phyloP scores from a whole-genome alignment of 2,329 filamentous ascomycete genomes.

The Colletotrichum lini region DNA sequence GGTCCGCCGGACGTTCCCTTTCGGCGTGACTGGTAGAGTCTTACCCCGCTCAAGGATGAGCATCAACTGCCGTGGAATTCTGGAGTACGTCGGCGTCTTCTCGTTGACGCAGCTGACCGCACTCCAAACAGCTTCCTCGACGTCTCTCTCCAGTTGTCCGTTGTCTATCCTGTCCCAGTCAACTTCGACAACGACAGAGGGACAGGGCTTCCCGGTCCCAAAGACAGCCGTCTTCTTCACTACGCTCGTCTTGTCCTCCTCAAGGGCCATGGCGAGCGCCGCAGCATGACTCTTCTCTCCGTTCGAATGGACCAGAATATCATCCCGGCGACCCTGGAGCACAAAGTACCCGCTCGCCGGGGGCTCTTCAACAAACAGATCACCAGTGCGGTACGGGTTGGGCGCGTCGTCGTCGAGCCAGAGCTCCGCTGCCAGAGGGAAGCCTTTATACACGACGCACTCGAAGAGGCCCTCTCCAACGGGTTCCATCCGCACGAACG shows the following conservation, averaged over 20 bases:
- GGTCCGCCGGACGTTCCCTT: conserved; percentile 30
- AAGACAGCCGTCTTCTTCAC: conserved; percentile 25
- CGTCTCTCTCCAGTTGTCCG: background rate
- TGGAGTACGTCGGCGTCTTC: conserved; percentile 10
- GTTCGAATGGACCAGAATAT: conserved; percentile 23
- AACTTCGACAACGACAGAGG: conserved; percentile 25
- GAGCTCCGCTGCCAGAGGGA: conserved; percentile 30
- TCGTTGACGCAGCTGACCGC: conserved; percentile 14
- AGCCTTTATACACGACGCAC: conserved; percentile 29
- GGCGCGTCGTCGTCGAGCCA: conserved; percentile 19
- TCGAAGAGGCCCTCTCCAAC: conserved; percentile 25
- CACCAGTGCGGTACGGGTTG: conserved; percentile 29
- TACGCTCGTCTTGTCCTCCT: conserved; percentile 12
- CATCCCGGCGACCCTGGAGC: conserved; percentile 30
- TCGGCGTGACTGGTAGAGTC: conserved; percentile 26
- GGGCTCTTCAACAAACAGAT: conserved; percentile 28
- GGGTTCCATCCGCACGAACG: conserved; percentile 18
- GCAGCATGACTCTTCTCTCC: conserved; percentile 31
- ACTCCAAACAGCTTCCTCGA: conserved; percentile 27
- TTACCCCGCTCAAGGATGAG: background rate
- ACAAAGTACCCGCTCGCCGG: conserved; percentile 25
- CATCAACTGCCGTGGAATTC: conserved; percentile 17
- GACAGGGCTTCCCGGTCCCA: conserved; percentile 25
- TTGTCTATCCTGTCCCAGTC: conserved; percentile 2
- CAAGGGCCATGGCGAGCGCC: conserved; percentile 20